Conservation (phyloP, 2,329 filamentous ascomycete species). For the Aspergillus costaricaensis region DNA sequence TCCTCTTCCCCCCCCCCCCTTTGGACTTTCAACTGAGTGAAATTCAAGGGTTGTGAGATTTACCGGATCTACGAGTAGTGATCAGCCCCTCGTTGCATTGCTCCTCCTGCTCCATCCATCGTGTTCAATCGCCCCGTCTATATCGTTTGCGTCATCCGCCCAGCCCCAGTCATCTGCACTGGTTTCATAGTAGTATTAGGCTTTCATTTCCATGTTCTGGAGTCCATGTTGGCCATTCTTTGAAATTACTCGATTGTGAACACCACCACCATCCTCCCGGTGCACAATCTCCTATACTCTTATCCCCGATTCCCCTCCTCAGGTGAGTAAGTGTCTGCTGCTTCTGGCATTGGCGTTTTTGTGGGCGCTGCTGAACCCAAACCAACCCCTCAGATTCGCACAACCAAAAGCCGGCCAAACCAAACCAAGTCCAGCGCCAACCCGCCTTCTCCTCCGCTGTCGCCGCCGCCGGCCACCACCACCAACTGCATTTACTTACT, state of each 20-base stretch:
- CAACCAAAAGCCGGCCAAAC: constrained; percentile 12
- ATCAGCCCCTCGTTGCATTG: constrained; percentile 1
- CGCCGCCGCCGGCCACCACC: constrained; percentile 5
- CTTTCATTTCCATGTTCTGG: constrained; percentile 1
- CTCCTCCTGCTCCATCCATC: background rate
- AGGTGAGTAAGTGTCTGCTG: too few relatives aligned
- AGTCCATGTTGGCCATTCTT: background rate
- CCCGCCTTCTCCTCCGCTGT: constrained; percentile 5
- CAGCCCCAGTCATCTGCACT: constrained; percentile 3
- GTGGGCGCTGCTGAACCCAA: constrained; percentile 13
- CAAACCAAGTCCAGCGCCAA: constrained; percentile 7
- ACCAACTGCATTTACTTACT: constrained; percentile 2
- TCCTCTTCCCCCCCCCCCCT: background rate
- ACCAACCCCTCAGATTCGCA: constrained; percentile 20
- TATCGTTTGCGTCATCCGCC: constrained; percentile 27
- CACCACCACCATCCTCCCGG: background rate
- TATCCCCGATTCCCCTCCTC: too few relatives aligned
- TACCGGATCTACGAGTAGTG: background rate
- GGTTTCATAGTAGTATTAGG: background rate
- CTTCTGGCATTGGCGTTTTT: background rate
- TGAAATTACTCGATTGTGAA: background rate
- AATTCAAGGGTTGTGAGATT: background rate
- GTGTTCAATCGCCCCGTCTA: constrained; percentile 5
- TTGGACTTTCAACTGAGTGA: background rate
- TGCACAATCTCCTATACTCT: background rate